Conservation (phyloP, 345 rosid genomes). For the Draba incana region DNA sequence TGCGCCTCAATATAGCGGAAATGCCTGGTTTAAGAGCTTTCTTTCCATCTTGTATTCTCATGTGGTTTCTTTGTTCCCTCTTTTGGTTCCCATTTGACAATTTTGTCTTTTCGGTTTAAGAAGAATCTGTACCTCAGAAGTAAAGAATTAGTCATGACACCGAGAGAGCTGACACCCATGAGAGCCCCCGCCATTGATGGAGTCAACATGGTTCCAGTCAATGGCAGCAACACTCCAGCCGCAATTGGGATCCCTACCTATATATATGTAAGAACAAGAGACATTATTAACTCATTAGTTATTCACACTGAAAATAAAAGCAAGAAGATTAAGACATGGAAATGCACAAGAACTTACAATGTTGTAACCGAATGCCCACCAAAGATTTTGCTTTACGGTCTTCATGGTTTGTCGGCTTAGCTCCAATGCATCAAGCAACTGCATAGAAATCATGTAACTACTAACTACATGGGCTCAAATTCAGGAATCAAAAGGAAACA, state of each 20-base stretch:
- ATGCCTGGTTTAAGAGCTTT: constrained; percentile 22
- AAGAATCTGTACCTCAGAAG: constrained; percentile 68
- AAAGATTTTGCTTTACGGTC: constrained; percentile 95
- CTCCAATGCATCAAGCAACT: constrained; percentile 95
- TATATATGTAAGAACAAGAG: background rate
- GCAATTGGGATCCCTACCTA: constrained; percentile 94
- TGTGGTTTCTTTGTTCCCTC: constrained; percentile 32
- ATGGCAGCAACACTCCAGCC: constrained; percentile 82
- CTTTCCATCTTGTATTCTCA: constrained; percentile 39
- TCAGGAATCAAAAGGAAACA: constrained; percentile 4
- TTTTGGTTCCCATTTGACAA: constrained; percentile 39
- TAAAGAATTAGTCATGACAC: constrained; percentile 91
- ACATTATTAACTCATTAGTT: constrained; percentile 10
- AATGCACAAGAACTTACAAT: constrained; percentile 62
- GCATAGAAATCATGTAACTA: constrained; percentile 27
- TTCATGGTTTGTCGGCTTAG: constrained; percentile 94
- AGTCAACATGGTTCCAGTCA: constrained; percentile 84
- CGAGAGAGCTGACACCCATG: constrained; percentile 95
- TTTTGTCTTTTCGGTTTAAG: constrained; percentile 43
- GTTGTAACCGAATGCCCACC: constrained; percentile 99
- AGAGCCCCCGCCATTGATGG: constrained; percentile 97
- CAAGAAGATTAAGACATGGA: constrained; percentile 11
- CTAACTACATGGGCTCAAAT: constrained; percentile 8
- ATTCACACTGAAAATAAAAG: constrained; percentile 12
- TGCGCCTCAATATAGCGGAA: background rate